A percentile compares a stretch with the other conserved stretches of the same genome.
phyloP scores from a whole-genome alignment of 371 early-diverging fungal genomes.

The Mucor circinelloides region DNA sequence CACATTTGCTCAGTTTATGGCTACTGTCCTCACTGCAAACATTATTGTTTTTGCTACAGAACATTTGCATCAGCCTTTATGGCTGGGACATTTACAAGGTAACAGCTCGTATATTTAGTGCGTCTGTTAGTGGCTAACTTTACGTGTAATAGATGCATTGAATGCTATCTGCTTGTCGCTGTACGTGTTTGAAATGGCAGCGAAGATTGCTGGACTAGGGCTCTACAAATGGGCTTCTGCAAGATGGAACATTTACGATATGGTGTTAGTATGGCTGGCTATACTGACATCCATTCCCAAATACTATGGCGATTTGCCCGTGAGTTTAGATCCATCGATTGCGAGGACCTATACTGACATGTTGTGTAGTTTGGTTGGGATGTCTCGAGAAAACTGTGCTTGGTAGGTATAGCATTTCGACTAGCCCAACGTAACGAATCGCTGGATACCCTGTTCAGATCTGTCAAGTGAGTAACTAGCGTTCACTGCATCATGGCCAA shows the following conservation, averaged over 20 bases:
- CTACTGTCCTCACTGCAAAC: conserved; percentile 36
- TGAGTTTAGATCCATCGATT: neutral
- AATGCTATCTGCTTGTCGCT: conserved; percentile 38
- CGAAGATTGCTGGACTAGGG: conserved; percentile 51
- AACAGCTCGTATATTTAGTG: neutral
- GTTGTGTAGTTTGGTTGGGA: conserved; percentile 2
- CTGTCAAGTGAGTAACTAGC: conserved; percentile 48
- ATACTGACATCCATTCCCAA: conserved; percentile 26
- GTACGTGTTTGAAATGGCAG: conserved; percentile 43
- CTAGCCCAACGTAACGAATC: conserved; percentile 53
- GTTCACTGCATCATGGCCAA: too few relatives aligned
- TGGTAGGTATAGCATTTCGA: conserved; percentile 52
- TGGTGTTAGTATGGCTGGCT: conserved; percentile 35
- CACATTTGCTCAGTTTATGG: conserved; percentile 40
- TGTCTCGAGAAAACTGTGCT: conserved; percentile 27
- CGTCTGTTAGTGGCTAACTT: neutral
- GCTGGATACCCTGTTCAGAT: conserved; percentile 50
- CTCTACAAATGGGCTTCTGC: conserved; percentile 49
- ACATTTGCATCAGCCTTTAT: conserved; percentile 36
- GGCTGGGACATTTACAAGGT: conserved; percentile 35
- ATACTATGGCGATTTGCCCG: conserved; percentile 29
- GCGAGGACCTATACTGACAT: neutral
- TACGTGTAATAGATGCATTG: conserved; percentile 9
- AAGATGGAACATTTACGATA: conserved; percentile 56
- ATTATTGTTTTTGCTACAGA: conserved; percentile 43